These are phyloP conservation scores for Fusarium continuum DNA, from an alignment of 2,329 filamentous ascomycete species.

Conservation along the genomic window DNA sequence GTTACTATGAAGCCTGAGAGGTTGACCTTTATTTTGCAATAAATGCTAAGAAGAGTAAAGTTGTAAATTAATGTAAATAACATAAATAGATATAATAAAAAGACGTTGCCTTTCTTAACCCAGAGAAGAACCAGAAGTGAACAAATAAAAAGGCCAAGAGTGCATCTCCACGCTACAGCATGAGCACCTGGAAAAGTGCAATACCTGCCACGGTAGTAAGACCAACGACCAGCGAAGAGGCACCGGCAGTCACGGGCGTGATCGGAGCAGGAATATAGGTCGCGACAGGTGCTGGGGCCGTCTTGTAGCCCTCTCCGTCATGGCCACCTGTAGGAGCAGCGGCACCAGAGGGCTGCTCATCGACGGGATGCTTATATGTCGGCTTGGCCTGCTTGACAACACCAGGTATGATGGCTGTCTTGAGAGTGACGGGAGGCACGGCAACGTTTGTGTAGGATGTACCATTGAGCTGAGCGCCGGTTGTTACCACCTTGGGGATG, in stretches of 20 bases:
- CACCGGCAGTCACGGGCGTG: conserved; percentile 58
- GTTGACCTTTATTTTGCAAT: conserved; percentile 8
- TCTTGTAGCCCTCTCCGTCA: conserved; percentile 35
- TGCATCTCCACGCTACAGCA: conserved; percentile 36
- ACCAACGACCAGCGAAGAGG: conserved; percentile 45
- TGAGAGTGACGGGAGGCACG: conserved; percentile 26
- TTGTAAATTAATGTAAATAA: too few species aligned
- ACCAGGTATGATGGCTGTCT: conserved; percentile 32
- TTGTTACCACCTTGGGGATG: conserved; percentile 13
- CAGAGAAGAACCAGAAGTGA: conserved; percentile 7
- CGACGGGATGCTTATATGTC: conserved; percentile 13
- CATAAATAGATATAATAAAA: conserved; percentile 14
- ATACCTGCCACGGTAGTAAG: conserved; percentile 41
- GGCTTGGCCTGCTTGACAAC: conserved; percentile 25
- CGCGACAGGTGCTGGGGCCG: conserved; percentile 7
- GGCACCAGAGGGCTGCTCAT: conserved; percentile 23
- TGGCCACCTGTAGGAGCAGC: conserved; percentile 41
- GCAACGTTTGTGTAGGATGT: conserved; percentile 24
- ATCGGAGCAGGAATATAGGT: conserved; percentile 36
- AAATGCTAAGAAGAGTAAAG: too few species aligned
- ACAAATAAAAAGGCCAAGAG: background rate
- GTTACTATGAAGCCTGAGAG: conserved; percentile 19
- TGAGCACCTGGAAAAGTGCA: conserved; percentile 43
- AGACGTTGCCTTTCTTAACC: conserved; percentile 1
- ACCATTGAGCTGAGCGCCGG: conserved; percentile 11